Evolutionary conservation across 2,329 filamentous ascomycete genomes (phyloP), one percentile per base, ranked within the genome.

Genomic region (Alternaria incomplexa): DNA sequence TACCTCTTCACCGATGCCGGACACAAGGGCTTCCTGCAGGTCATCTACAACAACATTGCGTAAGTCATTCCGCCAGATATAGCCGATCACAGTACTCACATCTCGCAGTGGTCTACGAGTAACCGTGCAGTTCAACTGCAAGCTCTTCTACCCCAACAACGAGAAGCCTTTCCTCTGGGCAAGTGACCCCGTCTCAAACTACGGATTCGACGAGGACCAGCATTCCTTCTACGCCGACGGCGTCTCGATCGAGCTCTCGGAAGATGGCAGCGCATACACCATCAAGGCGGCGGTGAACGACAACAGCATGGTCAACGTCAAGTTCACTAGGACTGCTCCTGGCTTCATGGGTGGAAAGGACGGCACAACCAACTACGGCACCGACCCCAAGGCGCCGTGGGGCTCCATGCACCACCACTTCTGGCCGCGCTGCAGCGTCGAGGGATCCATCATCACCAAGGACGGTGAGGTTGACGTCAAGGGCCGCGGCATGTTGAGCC

Each of bases 31-130:
- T 88, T 97, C 81, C 89, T 88, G 64, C 96, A 99, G 85, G 87
- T 98, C 82, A 97, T 99, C 80, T 97, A 98, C 86, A 98, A 92
- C 85, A 97, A 97, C 82, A 92, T 99, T 79, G 91, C 89, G 94
- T 97, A 72, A 71, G 89, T 82, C 90, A 23, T 59, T 26, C 17
- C 10, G 45, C 17, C 28, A 11, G 36, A 32, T 44, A 13, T 3
- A 15, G 48, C 23, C n/a, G 8, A 43, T 9, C 62, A 54, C 58
- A 74, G 76, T 70, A 63, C 53, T 62, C 46, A 67, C 66, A 57
- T 32, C 64, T 17, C 62, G 69, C 77, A 97, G 94, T 73, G 94
- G 95, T 79, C 88, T 99, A 69, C 91, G 91, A 74, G 94, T 91
- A 46, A 99, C 95, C 25, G 90, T 88, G 78, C 95, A 98, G 83